Base-by-base conservation (phyloP, 306 rosid genomes). In the Medicago ruthenica region DNA sequence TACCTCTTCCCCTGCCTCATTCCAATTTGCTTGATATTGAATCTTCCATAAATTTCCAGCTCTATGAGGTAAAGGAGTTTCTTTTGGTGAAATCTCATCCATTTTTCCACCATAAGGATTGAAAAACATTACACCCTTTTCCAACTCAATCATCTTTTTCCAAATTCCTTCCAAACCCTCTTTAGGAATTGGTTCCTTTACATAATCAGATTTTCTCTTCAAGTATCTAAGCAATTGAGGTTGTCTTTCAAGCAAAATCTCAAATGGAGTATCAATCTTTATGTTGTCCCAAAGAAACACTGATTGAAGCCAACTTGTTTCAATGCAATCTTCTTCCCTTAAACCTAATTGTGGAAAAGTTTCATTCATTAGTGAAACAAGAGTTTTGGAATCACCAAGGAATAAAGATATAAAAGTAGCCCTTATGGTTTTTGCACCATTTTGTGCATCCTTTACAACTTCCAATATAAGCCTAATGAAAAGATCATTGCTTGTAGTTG, bases 71-170 rank as follows among this genome's bases (percentile, higher is more conserved):
- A 90, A 82, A 64, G 98, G 82, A 13, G 86, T 86, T 15, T 39
- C 87, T 0, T 44, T 36, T 17, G 86, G 79, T 4, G 88, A 55
- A 80, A 93, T 86, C 81, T 85, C 82, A 50, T 69, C 67, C 98
- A 89, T 87, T 80, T 71, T 86, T 78, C 94, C 94, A 40, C 94
- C 91, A 54, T 89, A 89, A 16, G 94, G 91, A 58, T 89, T 81
- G 72, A 85, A 83, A 13, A 67, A 76, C 24, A 89, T 57, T 9
- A 9, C 15, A 2, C 78, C 71, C 2, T 60, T 68, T 54, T 78
- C 83, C 63, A 89, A 71, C 4, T 89, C 83, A 67, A 89, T 83
- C 89, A 89, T 80, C 69, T 84, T 89, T 68, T 80, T 85, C 91
- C 91, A 85, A 63, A 89, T 83, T n/a, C 78, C 62, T 67, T 87